phyloP scores from a whole-genome alignment of 495 filamentous ascomycete species.

The Aspergillus affinis region DNA sequence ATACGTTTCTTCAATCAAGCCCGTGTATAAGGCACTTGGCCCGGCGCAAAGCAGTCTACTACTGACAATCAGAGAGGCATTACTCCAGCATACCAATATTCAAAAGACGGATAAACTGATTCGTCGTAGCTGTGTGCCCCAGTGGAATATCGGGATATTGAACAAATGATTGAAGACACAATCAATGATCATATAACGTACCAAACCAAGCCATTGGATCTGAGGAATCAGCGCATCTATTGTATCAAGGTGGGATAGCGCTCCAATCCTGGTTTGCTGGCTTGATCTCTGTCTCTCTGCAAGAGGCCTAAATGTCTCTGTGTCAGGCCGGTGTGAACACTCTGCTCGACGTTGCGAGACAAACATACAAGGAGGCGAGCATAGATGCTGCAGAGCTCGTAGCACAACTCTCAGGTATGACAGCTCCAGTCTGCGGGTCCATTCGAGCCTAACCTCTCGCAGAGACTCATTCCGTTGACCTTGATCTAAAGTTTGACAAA shows the following conservation, averaged over 20 bases:
- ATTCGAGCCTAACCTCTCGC: conserved; percentile 22
- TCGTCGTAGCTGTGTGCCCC: conserved; percentile 58
- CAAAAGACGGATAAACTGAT: conserved; percentile 7
- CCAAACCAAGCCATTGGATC: conserved; percentile 76
- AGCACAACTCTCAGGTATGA: conserved; percentile 57
- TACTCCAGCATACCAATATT: not conserved
- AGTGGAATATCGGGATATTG: conserved; percentile 56
- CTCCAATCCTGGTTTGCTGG: not conserved
- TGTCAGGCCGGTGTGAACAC: conserved; percentile 76
- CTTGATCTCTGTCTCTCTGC: not conserved
- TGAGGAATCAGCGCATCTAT: conserved; percentile 89
- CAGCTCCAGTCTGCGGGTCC: not conserved
- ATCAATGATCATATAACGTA: conserved; percentile 83
- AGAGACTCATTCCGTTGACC: conserved; percentile 58
- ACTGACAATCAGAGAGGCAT: conserved; percentile 60
- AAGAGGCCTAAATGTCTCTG: not conserved
- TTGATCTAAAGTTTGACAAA: conserved; percentile 74
- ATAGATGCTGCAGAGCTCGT: conserved; percentile 73
- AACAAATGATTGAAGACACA: conserved; percentile 62
- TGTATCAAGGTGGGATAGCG: conserved; percentile 68
- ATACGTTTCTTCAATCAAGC: conserved; percentile 66
- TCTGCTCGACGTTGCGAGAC: conserved; percentile 81
- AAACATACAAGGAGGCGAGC: conserved; percentile 81
- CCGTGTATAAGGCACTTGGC: conserved; percentile 66
- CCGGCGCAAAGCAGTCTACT: conserved; percentile 67